Evolutionary conservation across 1,139 yeast species (phyloP).

Genomic region (Arxiozyma slooffiae): DNA sequence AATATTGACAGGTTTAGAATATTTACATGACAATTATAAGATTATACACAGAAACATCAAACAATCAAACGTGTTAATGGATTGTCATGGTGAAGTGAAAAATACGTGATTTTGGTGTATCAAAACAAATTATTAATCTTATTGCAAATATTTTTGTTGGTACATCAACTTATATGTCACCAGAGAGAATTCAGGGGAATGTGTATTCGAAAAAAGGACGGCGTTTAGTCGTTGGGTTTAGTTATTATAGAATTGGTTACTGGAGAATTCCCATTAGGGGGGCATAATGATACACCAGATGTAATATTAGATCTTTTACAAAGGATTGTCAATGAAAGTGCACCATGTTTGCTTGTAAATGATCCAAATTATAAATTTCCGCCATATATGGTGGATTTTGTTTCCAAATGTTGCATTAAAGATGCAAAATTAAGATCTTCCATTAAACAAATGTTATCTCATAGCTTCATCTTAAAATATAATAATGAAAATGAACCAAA

Average conservation of each 20-base stretch:
- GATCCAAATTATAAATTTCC: constrained; percentile 28
- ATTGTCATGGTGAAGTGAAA: constrained; percentile 72
- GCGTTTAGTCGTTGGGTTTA: constrained; percentile 92
- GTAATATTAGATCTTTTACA: constrained; percentile 86
- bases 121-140: constrained; percentile 81
- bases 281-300: constrained; percentile 55
- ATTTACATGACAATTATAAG: constrained; percentile 69
- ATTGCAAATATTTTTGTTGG: constrained; percentile 97
- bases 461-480: constrained; percentile 25
- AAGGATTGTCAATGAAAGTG: constrained; percentile 84
- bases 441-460: constrained; percentile 46
- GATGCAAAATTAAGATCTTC: constrained; percentile 55
- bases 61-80: constrained; percentile 78
- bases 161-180: constrained; percentile 95
- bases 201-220: constrained; percentile 87
- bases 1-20: constrained; percentile 71
- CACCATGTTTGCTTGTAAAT: constrained; percentile 56
- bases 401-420: constrained; percentile 55
- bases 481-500: constrained; percentile 9
- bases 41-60: constrained; percentile 90
- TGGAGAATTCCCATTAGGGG: constrained; percentile 59
- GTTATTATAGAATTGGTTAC: constrained; percentile 82
- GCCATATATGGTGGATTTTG: constrained; percentile 47
- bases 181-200: constrained; percentile 92
- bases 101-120: constrained; percentile 89